Conservation (phyloP, 108 stramenopile genomes). For the Nitzschia sp. region DNA sequence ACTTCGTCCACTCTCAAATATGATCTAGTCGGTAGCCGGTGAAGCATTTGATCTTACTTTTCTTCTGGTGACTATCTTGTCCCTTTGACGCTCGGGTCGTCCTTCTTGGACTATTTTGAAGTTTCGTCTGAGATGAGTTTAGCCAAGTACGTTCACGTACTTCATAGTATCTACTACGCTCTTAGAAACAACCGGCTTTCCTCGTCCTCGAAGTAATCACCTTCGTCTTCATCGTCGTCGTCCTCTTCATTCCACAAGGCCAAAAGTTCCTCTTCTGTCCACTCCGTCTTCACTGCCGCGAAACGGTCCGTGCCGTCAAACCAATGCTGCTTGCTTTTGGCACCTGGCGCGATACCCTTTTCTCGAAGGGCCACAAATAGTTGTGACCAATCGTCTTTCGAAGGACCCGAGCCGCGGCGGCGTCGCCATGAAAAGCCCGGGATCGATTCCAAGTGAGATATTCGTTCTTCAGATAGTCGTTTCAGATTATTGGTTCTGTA, state of each 20-base stretch:
- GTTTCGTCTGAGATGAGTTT: too few species aligned
- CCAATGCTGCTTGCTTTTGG: conserved; percentile 51
- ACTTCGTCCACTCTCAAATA: too few species aligned
- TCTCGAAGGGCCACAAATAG: conserved; percentile 53
- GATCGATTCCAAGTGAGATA: conserved; percentile 38
- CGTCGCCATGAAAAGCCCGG: conserved; percentile 50
- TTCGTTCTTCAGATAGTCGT: conserved; percentile 40
- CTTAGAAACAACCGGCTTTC: conserved; percentile 26
- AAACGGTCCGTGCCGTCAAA: conserved; percentile 47
- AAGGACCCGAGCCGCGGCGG: conserved; percentile 27
- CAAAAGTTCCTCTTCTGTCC: conserved; percentile 59
- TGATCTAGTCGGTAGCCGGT: too few species aligned
- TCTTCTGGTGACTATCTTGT: too few species aligned
- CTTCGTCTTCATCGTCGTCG: conserved; percentile 54
- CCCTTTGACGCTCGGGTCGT: too few species aligned
- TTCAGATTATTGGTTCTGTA: conserved; percentile 29
- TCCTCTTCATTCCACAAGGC: conserved; percentile 58
- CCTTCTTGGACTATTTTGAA: too few species aligned
- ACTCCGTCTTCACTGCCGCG: conserved; percentile 42
- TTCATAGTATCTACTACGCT: too few species aligned
- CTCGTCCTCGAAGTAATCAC: conserved; percentile 26
- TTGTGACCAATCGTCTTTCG: conserved; percentile 49
- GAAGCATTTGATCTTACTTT: too few species aligned
- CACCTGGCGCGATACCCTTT: conserved; percentile 47
- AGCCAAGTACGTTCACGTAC: too few species aligned